phyloP scores from a whole-genome alignment of 257 asterid genomes.

The Solanum etuberosum region DNA sequence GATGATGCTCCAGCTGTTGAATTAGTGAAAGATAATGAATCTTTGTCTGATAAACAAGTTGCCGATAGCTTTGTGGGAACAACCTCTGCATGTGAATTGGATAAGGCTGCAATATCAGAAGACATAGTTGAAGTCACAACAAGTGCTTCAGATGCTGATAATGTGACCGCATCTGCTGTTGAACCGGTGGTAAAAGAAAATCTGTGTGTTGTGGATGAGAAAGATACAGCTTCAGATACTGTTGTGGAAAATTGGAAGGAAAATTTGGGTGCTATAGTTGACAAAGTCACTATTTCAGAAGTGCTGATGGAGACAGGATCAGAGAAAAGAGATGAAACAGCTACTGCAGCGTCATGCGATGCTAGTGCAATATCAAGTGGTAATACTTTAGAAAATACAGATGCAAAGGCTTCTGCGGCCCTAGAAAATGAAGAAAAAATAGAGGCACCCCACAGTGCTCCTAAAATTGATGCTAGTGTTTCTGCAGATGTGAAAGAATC shows the following conservation, averaged over 20 bases:
- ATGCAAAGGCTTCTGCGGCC: slow-evolving; percentile 1
- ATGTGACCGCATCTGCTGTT: background rate
- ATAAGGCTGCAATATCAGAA: slow-evolving; percentile 7
- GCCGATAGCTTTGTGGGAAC: slow-evolving; percentile 10
- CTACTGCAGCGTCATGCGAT: background rate
- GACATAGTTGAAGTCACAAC: slow-evolving; percentile 7
- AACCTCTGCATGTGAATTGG: slow-evolving; percentile 4
- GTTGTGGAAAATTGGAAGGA: background rate
- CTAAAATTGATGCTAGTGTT: slow-evolving; percentile 1
- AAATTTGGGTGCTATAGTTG: background rate
- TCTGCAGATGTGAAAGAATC: slow-evolving; percentile 13
- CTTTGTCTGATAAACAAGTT: slow-evolving; percentile 10
- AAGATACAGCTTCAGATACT: background rate
- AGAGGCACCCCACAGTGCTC: background rate
- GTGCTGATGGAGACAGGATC: background rate
- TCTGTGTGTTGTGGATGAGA: background rate
- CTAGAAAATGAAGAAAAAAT: slow-evolving; percentile 8
- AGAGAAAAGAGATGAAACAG: slow-evolving; percentile 1
- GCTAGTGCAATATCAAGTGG: background rate
- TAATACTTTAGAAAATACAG: background rate
- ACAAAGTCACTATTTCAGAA: background rate
- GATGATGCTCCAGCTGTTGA: slow-evolving; percentile 14
- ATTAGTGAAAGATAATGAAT: slow-evolving; percentile 12
- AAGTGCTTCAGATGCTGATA: slow-evolving; percentile 5
- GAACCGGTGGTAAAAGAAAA: background rate